phyloP scores from a whole-genome alignment of 345 rosid genomes.

The Adansonia digitata region DNA sequence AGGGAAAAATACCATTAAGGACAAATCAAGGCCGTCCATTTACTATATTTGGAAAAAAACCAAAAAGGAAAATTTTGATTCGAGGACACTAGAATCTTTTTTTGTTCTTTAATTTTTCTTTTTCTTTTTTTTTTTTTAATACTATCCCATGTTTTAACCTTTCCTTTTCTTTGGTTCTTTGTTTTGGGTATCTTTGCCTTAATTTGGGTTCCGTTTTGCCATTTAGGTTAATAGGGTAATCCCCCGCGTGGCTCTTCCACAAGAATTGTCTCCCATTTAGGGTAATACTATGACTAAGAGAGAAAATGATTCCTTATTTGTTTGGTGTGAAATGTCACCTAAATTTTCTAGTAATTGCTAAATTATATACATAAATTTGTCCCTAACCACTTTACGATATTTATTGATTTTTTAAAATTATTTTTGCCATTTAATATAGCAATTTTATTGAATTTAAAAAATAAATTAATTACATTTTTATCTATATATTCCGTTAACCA shows the following conservation, averaged over 20 bases:
- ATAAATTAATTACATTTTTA: too few species aligned
- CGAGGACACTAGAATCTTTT: neutral
- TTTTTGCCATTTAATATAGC: too few species aligned
- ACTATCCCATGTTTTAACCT: slow-evolving; percentile 18
- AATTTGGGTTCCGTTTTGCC: slow-evolving; percentile 6
- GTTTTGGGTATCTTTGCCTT: slow-evolving; percentile 22
- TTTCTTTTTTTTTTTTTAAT: neutral
- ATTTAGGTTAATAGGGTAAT: neutral
- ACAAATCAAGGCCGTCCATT: slow-evolving; percentile 32
- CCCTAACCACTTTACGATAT: too few species aligned
- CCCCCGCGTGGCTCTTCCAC: neutral
- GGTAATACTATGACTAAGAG: neutral
- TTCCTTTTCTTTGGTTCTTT: slow-evolving; percentile 25
- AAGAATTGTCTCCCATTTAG: neutral
- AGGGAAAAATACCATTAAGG: neutral
- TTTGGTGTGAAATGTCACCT: neutral
- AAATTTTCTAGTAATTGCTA: neutral
- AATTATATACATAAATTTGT: too few species aligned
- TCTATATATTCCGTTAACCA: too few species aligned
- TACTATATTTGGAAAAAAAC: neutral
- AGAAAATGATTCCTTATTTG: neutral
- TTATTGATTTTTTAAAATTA: too few species aligned
- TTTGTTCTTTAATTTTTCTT: too few species aligned
- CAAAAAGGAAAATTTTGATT: neutral
- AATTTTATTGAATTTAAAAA: too few species aligned